Base-by-base conservation (phyloP, 2,329 filamentous ascomycete species). In the Trichoderma koningiopsis region DNA sequence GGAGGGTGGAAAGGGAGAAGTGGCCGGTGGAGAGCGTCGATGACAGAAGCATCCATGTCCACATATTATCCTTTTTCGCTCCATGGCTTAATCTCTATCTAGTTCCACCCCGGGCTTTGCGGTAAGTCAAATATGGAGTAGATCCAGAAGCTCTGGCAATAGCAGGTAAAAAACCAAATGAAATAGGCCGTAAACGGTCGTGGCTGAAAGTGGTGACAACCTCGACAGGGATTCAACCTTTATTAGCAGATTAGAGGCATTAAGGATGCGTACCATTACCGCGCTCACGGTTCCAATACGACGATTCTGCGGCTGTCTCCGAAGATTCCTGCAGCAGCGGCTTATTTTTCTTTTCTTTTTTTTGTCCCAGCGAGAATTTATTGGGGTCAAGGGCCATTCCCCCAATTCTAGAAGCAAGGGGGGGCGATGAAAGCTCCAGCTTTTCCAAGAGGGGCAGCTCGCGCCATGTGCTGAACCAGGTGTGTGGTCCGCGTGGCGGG, bases 371-470 rank as follows among this genome's bases (percentile, higher is more conserved):
- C n/a, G 3, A 24, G 47, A 24, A 24, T 13, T 49, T 49, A 31
- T 31, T 43, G 47, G 22, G 13, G 40, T 43, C n/a, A 22, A 49
- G n/a, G 47, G 10, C 10, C 19, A 10, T 22, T 22, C 8, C n/a
- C 47, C 3, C 19, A 22, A 47, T 22, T 22, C 43, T 3, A 47
- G 43, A n/a, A 24, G 13, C 49, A 29, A 24, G n/a, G 49, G n/a
- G n/a, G 49, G n/a, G 52, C 7, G 19, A 19, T 55, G 7, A 19
- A 4, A 10, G 22, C 8, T 37, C 33, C 22, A 64, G 47, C 62
- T 56, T 43, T 56, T 19, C 24, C 62, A 56, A 24, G 60, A 37
- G 43, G 60, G 59, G 59, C 59, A 52, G 59, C 59, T 52, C 47
- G 47, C 47, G n/a, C 47, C 47, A 49, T 49, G n/a, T 24, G 47